These are phyloP conservation scores for Dactylellina drechsleri DNA, from an alignment of 2,329 filamentous ascomycete species.

Conservation along the genomic window DNA sequence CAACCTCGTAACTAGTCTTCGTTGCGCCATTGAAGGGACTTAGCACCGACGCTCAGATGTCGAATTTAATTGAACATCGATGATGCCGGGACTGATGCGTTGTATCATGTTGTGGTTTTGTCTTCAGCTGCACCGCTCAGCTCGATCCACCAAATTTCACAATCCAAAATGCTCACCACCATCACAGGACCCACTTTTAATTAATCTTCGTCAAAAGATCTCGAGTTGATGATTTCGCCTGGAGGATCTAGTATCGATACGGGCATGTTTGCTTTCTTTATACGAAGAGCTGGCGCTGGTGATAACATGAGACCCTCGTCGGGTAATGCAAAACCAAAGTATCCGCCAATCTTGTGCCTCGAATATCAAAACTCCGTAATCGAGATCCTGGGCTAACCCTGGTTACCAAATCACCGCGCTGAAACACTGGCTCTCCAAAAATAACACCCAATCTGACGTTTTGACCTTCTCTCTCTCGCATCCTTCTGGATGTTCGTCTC, in stretches of 20 bases:
- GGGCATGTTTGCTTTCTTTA: conserved; percentile 28
- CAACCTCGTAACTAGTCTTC: background rate
- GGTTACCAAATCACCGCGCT: conserved; percentile 40
- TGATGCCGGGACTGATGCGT: background rate
- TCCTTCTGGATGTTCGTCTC: conserved; percentile 5
- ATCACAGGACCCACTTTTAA: conserved; percentile 39
- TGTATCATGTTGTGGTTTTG: conserved; percentile 15
- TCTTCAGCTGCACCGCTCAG: background rate
- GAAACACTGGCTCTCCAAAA: conserved; percentile 50
- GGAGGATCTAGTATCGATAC: conserved; percentile 51
- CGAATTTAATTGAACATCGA: background rate
- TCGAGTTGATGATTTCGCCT: conserved; percentile 4
- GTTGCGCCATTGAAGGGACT: conserved; percentile 11
- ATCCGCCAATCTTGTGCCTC: conserved; percentile 50
- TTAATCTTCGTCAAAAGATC: conserved; percentile 6
- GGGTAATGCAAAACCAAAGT: conserved; percentile 41
- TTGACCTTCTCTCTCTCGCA: conserved; percentile 51
- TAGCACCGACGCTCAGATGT: conserved; percentile 18
- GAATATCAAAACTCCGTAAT: conserved; percentile 43
- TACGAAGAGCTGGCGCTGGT: conserved; percentile 4
- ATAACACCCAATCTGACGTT: conserved; percentile 53
- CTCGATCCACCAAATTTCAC: background rate
- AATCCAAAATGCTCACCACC: background rate
- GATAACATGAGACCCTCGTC: conserved; percentile 43
- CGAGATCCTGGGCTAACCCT: conserved; percentile 36